phyloP scores from a whole-genome alignment of 139 green algal species.

The Chlorella sp. region DNA sequence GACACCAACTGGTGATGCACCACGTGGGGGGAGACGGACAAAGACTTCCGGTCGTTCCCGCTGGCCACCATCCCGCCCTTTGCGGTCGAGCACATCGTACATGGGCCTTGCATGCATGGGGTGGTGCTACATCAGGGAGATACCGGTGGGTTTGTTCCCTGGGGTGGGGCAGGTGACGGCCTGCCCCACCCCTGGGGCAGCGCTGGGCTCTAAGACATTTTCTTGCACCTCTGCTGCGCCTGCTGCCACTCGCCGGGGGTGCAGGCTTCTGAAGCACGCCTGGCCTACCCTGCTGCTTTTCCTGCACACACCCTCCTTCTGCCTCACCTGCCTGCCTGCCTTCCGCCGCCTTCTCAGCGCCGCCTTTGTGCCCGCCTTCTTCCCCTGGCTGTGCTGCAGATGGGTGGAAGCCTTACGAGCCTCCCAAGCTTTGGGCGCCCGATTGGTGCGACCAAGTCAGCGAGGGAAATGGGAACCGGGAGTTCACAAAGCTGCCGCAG shows the following conservation, averaged over 20 bases:
- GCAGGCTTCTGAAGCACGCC: background rate
- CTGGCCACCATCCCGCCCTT: background rate
- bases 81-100: background rate
- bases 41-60: background rate
- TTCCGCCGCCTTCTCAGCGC: background rate
- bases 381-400: background rate
- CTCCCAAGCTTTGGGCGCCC: background rate
- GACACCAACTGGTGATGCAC: constrained; percentile 19
- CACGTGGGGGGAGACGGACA: background rate
- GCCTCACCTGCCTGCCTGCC: background rate
- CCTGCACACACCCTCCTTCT: background rate
- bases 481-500: constrained; percentile 1
- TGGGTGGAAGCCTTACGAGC: background rate
- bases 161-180: too few relatives aligned
- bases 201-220: too few relatives aligned
- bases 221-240: too few relatives aligned
- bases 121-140: background rate
- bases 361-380: background rate
- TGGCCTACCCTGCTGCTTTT: background rate
- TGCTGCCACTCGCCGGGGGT: too few relatives aligned
- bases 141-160: too few relatives aligned
- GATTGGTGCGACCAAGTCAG: background rate
- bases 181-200: too few relatives aligned
- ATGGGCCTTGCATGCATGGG: background rate
- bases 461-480: background rate